Evolutionary conservation across 257 asterid genomes (phyloP).

Genomic region (Gentiana macrophylla): DNA sequence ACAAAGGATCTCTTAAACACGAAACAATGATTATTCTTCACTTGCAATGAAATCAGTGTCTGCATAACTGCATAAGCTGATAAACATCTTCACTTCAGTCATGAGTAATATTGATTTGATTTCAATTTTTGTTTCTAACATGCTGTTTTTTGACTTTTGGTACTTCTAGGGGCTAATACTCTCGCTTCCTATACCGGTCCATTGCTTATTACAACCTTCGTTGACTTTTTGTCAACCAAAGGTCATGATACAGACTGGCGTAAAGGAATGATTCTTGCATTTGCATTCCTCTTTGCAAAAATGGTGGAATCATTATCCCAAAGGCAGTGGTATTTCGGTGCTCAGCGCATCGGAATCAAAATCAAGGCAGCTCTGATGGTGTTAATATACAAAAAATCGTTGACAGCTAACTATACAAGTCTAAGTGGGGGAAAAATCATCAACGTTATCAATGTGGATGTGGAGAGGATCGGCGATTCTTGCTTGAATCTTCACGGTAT

Average conservation of each 20-base stretch:
- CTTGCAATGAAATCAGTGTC: neutral
- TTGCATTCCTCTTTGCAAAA: slow-evolving; percentile 65
- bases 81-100: neutral
- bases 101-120: neutral
- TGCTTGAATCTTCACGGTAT: slow-evolving; percentile 59
- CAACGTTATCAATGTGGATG: slow-evolving; percentile 63
- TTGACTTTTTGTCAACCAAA: slow-evolving; percentile 50
- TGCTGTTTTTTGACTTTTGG: slow-evolving; percentile 1
- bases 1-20: neutral
- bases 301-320: slow-evolving; percentile 71
- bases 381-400: slow-evolving; percentile 48
- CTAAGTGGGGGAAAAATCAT: slow-evolving; percentile 48
- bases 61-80: neutral
- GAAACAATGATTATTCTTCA: neutral
- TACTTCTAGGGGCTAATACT: slow-evolving; percentile 51
- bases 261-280: slow-evolving; percentile 49
- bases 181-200: slow-evolving; percentile 74
- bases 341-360: slow-evolving; percentile 43
- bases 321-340: slow-evolving; percentile 92
- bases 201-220: slow-evolving; percentile 63
- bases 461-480: slow-evolving; percentile 79
- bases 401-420: slow-evolving; percentile 47
- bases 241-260: slow-evolving; percentile 36
- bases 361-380: slow-evolving; percentile 35
- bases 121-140: neutral